Evolutionary conservation across 495 filamentous ascomycete species (phyloP), one percentile per base, ranked within the genome.

Genomic region (Aspergillus ostianus): DNA sequence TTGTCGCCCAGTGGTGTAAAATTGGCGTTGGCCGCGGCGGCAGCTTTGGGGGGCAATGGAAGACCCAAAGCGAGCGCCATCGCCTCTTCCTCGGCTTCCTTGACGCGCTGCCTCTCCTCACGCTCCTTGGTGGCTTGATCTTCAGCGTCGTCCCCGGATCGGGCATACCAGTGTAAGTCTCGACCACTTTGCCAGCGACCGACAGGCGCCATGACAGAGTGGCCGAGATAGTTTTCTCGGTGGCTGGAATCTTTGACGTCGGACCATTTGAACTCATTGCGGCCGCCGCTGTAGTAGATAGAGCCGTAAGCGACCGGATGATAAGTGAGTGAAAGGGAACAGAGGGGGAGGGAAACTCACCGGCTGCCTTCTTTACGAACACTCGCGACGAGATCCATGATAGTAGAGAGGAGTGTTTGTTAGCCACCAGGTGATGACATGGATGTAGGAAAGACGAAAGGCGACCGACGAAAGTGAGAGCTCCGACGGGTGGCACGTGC

Each of bases 181-280:
- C 83, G 84, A n/a, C 85, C 85, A 63, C 94, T 90, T 64, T 96
- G 92, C 94, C 95, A 98, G 52, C 94, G 90, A 12, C 94, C 94
- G 12, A 98, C 95, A 0, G 94, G 84, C 6, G 94, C 94, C 85
- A 95, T 98, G 53, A 98, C 69, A 21, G 90, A 95, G 72, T 98
- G 94, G 47, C 95, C 94, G 0, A 98, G 87, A 72, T 98, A 98
- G 73, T 98, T 97, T 70, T 98, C 93, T 65, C 94, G 91, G 66
- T 97, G 92, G 46, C 82, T 74, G 45, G 91, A 93, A 53, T 82
- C 84, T 65, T 93, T 88, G 68, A 98, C 94, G 67, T 96, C 91
- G 62, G 93, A 89, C 94, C 94, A 98, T 77, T 87, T 91, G 83
- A 98, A 98, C 71, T 95, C 90, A 76, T 85, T 88, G 68, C 87